A percentile compares a stretch with the other conserved stretches of the same genome.
Conservation (phyloP, 768 basidiomycete genomes). For the Chalciporus pseudorubinellus region DNA sequence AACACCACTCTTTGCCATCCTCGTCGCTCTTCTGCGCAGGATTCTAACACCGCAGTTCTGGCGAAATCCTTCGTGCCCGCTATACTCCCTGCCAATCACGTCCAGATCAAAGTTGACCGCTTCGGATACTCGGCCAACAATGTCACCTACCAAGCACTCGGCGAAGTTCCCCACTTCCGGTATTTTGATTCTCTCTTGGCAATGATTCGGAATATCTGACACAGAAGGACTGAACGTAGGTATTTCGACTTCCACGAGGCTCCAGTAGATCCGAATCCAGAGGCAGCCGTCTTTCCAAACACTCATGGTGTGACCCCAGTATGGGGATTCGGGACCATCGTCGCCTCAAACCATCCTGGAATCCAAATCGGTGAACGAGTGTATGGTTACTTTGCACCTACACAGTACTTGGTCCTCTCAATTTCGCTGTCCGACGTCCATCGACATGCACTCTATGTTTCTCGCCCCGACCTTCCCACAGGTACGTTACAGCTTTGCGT, state of each 20-base stretch:
- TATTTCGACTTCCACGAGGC: conserved; percentile 67
- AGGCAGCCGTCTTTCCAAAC: conserved; percentile 35
- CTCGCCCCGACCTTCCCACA: conserved; percentile 58
- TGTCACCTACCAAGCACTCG: conserved; percentile 61
- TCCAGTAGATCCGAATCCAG: conserved; percentile 34
- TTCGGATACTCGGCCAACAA: conserved; percentile 76
- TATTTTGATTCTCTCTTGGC: conserved; percentile 6
- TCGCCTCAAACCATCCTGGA: conserved; percentile 46
- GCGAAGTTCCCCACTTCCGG: conserved; percentile 42
- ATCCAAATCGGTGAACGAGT: conserved; percentile 56
- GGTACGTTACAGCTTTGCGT: conserved; percentile 33
- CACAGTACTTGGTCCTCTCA: conserved; percentile 53
- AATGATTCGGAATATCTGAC: neutral
- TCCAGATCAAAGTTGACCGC: conserved; percentile 57
- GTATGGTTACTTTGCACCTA: conserved; percentile 60
- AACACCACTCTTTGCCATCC: conserved; percentile 37
- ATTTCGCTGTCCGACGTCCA: conserved; percentile 53
- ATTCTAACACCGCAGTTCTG: conserved; percentile 29
- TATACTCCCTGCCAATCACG: conserved; percentile 40
- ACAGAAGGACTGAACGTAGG: conserved; percentile 36
- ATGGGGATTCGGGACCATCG: conserved; percentile 67
- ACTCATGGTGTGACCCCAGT: conserved; percentile 67
- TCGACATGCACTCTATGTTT: conserved; percentile 51
- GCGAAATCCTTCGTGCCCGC: conserved; percentile 21
- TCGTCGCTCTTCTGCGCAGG: conserved; percentile 35